Percentiles rank a stretch among this genome's conserved stretches.
These are phyloP conservation scores for Bertia moriformis DNA, from an alignment of 2,329 filamentous ascomycete genomes.

Conservation along the genomic window DNA sequence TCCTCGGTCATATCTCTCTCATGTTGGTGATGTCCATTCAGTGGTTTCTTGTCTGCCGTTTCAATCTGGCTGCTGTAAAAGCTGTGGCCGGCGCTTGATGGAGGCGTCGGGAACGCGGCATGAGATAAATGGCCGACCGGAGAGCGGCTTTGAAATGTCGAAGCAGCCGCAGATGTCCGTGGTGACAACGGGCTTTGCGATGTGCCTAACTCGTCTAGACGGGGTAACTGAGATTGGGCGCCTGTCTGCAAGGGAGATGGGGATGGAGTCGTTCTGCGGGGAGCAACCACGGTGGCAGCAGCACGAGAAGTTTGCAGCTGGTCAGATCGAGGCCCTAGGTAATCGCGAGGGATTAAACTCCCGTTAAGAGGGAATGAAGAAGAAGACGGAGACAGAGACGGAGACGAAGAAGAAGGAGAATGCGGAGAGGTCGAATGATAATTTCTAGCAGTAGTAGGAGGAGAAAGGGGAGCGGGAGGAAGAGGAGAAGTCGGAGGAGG, in stretches of 20 bases:
- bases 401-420: too few relatives aligned
- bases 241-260: neutral
- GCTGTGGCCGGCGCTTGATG: neutral
- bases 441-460: too few relatives aligned
- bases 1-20: neutral
- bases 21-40: neutral
- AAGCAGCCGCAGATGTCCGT: neutral
- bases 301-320: neutral
- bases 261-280: neutral
- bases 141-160: neutral
- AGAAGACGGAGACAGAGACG: too few relatives aligned
- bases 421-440: too few relatives aligned
- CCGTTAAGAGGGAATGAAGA: neutral
- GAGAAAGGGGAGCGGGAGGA: too few relatives aligned
- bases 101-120: neutral
- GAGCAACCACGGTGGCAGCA: neutral
- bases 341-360: neutral
- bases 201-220: neutral
- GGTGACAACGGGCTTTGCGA: neutral
- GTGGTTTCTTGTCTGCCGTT: neutral
- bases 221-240: neutral
- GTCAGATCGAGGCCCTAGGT: neutral
- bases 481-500: too few relatives aligned
- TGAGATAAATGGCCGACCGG: neutral
- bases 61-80: too few relatives aligned